Conservation (phyloP, 2,329 filamentous ascomycete genomes). For the Diplodia scrobiculata region DNA sequence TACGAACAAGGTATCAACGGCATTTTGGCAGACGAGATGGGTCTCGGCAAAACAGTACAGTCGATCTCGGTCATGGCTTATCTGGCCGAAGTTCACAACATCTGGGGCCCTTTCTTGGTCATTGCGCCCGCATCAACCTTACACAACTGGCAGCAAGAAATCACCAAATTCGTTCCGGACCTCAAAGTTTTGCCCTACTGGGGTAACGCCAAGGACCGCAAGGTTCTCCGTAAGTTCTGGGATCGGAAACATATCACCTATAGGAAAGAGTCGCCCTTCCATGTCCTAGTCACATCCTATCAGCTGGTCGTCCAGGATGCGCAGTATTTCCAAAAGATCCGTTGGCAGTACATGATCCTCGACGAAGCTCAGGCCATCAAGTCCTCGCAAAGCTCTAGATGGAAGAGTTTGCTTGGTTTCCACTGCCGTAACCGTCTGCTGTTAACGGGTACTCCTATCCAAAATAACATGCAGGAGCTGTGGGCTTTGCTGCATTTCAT, state of each 20-base stretch:
- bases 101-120: slow-evolving; percentile 96
- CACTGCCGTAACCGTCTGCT: slow-evolving; percentile 92
- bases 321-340: slow-evolving; percentile 97
- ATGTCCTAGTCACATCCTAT: slow-evolving; percentile 95
- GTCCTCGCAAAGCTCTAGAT: slow-evolving; percentile 91
- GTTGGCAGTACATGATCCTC: slow-evolving; percentile 99
- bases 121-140: slow-evolving; percentile 94
- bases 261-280: slow-evolving; percentile 88
- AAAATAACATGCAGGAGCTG: slow-evolving; percentile 99
- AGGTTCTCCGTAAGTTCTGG: slow-evolving; percentile 98
- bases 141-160: slow-evolving; percentile 99
- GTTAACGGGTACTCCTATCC: slow-evolving; percentile 94
- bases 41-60: slow-evolving; percentile 97
- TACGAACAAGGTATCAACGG: slow-evolving; percentile 99
- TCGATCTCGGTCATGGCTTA: slow-evolving; percentile 99
- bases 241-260: slow-evolving; percentile 97
- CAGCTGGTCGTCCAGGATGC: slow-evolving; percentile 95
- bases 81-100: slow-evolving; percentile 93
- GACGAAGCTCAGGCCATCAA: slow-evolving; percentile 99
- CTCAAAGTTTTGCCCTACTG: slow-evolving; percentile 97
- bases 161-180: slow-evolving; percentile 87
- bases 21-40: slow-evolving; percentile 98
- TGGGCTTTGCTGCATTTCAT: slow-evolving; percentile 99
- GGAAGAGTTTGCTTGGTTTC: slow-evolving; percentile 93
- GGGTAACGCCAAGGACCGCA: slow-evolving; percentile 91